A percentile compares a stretch with the other conserved stretches of the same genome.
These are phyloP conservation scores for Amoeboaphelidium protococcarum DNA, from an alignment of 371 early-diverging fungal genomes.

Conservation along the genomic window DNA sequence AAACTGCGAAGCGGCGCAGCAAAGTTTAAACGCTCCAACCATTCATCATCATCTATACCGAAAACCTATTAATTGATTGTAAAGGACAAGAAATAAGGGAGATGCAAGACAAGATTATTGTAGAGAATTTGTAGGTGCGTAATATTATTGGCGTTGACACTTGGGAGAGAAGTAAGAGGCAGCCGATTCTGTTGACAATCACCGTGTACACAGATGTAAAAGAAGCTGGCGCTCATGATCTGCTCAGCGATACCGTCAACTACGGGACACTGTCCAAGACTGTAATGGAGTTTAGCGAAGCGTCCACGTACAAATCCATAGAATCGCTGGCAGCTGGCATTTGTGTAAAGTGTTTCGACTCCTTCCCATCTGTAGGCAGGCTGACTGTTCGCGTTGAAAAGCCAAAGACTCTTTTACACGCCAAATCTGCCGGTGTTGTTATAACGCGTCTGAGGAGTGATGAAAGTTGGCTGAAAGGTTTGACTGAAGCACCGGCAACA, in stretches of 20 bases:
- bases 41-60: too few species aligned
- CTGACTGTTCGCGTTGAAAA: slow-evolving; percentile 34
- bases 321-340: slow-evolving; percentile 43
- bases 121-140: slow-evolving; percentile 34
- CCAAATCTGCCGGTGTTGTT: slow-evolving; percentile 61
- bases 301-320: slow-evolving; percentile 29
- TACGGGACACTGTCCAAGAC: slow-evolving; percentile 52
- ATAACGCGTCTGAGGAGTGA: slow-evolving; percentile 13
- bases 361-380: slow-evolving; percentile 9
- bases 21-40: too few species aligned
- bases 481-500: too few species aligned
- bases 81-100: too few species aligned
- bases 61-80: too few species aligned
- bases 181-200: slow-evolving; percentile 54
- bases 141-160: slow-evolving; percentile 72
- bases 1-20: too few species aligned
- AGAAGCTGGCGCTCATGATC: slow-evolving; percentile 44
- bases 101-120: neutral
- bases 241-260: slow-evolving; percentile 39
- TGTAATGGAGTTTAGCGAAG: slow-evolving; percentile 44
- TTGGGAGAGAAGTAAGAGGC: slow-evolving; percentile 64
- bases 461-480: too few species aligned
- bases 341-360: slow-evolving; percentile 23
- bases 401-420: slow-evolving; percentile 65
- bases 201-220: slow-evolving; percentile 40